Evolutionary conservation across 192 early-diverging fungal species (phyloP).

Genomic region (Umbelopsis ramanniana): DNA sequence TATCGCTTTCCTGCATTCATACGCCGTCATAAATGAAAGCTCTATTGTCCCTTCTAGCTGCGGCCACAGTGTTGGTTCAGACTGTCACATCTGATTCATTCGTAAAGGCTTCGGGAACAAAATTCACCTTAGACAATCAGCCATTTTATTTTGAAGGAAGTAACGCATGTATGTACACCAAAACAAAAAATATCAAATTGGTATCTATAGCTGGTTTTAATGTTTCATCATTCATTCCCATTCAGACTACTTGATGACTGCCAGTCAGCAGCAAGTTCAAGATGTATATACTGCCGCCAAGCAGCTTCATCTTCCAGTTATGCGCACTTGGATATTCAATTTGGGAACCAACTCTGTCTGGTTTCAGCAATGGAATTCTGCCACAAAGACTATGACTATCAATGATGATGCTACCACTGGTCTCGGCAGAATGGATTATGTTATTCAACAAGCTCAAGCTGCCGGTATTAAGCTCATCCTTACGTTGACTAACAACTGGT

Average conservation of each 20-base stretch:
- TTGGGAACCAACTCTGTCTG: conserved; percentile 33
- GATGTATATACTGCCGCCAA: conserved; percentile 25
- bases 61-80: background rate
- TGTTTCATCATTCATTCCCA: background rate
- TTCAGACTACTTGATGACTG: conserved; percentile 33
- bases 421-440: conserved; percentile 37
- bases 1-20: too few species aligned
- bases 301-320: conserved; percentile 24
- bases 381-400: conserved; percentile 3
- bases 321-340: conserved; percentile 44
- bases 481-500: conserved; percentile 44
- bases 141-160: conserved; percentile 38
- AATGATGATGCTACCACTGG: conserved; percentile 33
- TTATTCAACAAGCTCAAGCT: conserved; percentile 32
- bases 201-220: background rate
- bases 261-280: conserved; percentile 21
- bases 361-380: conserved; percentile 23
- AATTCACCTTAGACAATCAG: conserved; percentile 11
- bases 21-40: background rate
- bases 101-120: background rate
- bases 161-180: conserved; percentile 22
- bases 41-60: background rate
- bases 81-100: background rate
- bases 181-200: background rate
- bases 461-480: conserved; percentile 38